Base-by-base conservation (phyloP, 805 yeast genomes). In the Metschnikowia gruessii region DNA sequence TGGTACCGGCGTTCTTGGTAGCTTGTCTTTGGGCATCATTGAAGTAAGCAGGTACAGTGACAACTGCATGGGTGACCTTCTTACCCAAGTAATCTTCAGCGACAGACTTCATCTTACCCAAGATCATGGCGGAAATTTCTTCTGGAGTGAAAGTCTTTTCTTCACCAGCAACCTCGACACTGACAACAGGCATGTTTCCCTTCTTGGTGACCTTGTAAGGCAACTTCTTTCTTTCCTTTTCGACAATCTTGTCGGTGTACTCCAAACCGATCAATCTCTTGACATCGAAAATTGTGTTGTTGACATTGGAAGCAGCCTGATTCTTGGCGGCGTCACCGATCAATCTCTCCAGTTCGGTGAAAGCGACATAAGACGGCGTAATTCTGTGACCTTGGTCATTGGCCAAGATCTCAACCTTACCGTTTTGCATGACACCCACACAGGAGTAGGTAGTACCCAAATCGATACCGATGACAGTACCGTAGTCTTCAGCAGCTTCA, bases 361-460 rank as follows among this genome's bases (percentile, higher is more conserved):
- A 90, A 36, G 96, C 96, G 47, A 91, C 97, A 68, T 85, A 91
- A 28, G 97, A 91, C 48, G 97, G 97, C 48, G 97, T 91, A 50
- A 91, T 90, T 80, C 97, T 88, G 82, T 90, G 90, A 83, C 97
- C 97, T 79, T 90, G 97, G 72, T 91, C 97, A 69, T 90, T 90
- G 63, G 97, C 96, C 66, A 90, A 87, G 70, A 90, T 91, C 74
- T 91, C 97, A 44, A 91, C 97, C 67, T 87, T 80, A 59, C 92
- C 95, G 65, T 87, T 87, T 62, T 89, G 78, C 78, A 89, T 89
- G 66, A 89, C 95, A 61, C 96, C 97, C 54, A 90, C 97, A 82
- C 97, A 90, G 43, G 96, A 89, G 77, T 89, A 89, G 50, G 96
- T 89, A 64, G 95, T 87, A 75, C 91, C 91, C 71, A 84, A 81